Evolutionary conservation across 331 rosid species (phyloP).

Genomic region (Malus hybrid): DNA sequence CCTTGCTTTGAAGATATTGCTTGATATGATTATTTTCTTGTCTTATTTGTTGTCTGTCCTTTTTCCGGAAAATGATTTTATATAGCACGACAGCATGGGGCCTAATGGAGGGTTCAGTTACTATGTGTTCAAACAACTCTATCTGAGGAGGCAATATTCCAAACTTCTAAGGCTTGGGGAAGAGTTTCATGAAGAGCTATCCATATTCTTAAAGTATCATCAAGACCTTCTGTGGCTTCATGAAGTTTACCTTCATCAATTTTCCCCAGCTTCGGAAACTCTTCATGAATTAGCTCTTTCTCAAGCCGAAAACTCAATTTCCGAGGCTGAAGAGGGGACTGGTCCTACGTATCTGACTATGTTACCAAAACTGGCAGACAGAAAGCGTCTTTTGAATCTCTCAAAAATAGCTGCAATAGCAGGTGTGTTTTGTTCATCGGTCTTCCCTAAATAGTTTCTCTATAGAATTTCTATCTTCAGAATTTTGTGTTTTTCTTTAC

Average conservation of each 20-base stretch:
- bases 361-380: constrained; percentile 50
- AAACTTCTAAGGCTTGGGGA: constrained; percentile 91
- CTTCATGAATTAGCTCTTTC: constrained; percentile 78
- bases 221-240: constrained; percentile 94
- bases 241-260: constrained; percentile 79
- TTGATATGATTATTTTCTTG: not conserved
- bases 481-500: not conserved
- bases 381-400: constrained; percentile 78
- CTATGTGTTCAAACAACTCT: constrained; percentile 68
- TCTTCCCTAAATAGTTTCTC: not conserved
- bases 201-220: constrained; percentile 70
- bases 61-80: constrained; percentile 22
- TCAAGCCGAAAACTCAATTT: constrained; percentile 36
- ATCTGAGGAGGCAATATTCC: constrained; percentile 63
- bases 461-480: not conserved
- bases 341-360: constrained; percentile 26
- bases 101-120: constrained; percentile 89
- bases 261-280: constrained; percentile 78
- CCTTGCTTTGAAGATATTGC: not conserved
- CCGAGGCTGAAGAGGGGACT: constrained; percentile 44
- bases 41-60: constrained; percentile 8
- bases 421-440: constrained; percentile 30
- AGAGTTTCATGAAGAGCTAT: constrained; percentile 84
- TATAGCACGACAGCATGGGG: constrained; percentile 91
- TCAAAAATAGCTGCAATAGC: constrained; percentile 92